Base-by-base conservation (phyloP, 495 filamentous ascomycete genomes). In the Aspergillus conjunctus region DNA sequence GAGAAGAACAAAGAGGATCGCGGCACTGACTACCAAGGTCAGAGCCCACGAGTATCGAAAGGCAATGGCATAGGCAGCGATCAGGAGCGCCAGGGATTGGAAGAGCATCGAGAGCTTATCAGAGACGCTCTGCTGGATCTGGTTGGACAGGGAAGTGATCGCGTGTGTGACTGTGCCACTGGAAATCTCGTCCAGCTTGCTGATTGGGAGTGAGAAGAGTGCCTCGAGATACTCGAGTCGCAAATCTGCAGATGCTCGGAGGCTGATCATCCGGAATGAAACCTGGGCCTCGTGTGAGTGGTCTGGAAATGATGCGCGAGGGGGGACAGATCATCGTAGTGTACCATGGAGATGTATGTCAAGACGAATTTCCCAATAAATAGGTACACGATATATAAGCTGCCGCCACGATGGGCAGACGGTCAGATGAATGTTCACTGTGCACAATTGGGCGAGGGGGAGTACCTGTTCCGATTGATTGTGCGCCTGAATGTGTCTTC, bases 101-200 rank as follows among this genome's bases (percentile, higher is more conserved):
- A 85, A 71, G 37, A 80, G 74, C 9, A 82, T 64, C 1, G 79
- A 79, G 5, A 77, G 70, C 39, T 81, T 81, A 54, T 86, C 84
- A 0, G 87, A 88, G 34, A 91, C 85, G 34, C 87, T 87, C 32
- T 83, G 71, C 58, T 91, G 87, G 26, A 91, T 71, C 0, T 79
- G 77, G 60, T 88, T 89, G 17, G 85, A 83, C 4, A 82, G 81
- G 4, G 80, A 77, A 2, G 87, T 88, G 62, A 90, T 86, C 37
- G 84, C 81, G 20, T 82, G 82, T 14, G 81, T 82, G 9, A 74
- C 69, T 1, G 67, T 68, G 9, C 72, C 72, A 1, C 66, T 59
- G 11, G 71, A 70, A 9, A 76, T 58, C 30, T 69, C 61, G 58
- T 76, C 73, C 9, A 76, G 53, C 18, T 60, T 66, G 63, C 67